Evolutionary conservation across 106 monocot genomes (phyloP).

Genomic region (Acorus calamus): DNA sequence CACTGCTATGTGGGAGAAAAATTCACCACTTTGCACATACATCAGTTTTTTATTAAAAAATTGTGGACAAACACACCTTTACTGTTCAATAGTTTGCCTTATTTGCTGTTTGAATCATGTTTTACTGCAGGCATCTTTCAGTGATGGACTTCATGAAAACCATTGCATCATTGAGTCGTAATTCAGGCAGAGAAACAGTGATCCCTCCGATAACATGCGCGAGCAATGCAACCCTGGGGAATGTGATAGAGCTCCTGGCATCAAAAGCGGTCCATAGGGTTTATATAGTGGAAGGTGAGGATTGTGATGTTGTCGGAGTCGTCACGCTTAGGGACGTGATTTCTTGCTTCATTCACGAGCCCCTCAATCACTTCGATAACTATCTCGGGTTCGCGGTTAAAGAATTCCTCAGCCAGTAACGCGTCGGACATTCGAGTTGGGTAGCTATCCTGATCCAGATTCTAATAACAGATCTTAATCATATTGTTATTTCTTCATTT

Average conservation of each 20-base stretch:
- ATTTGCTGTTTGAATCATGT: too few species aligned
- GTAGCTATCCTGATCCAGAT: too few species aligned
- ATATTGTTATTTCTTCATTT: too few species aligned
- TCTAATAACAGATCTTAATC: too few species aligned
- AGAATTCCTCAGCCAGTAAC: conserved; percentile 20
- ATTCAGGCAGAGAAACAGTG: neutral
- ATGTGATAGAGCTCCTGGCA: conserved; percentile 60
- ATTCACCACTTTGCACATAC: too few species aligned
- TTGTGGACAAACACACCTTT: too few species aligned
- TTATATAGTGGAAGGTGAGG: conserved; percentile 61
- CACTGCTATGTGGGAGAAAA: too few species aligned
- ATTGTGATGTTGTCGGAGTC: conserved; percentile 48
- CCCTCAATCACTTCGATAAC: conserved; percentile 56
- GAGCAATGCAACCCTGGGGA: conserved; percentile 46
- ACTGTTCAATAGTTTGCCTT: too few species aligned
- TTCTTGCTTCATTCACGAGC: conserved; percentile 84
- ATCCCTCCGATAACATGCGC: conserved; percentile 40
- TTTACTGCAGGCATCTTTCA: conserved; percentile 45
- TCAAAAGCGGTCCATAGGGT: conserved; percentile 53
- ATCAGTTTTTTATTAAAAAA: too few species aligned
- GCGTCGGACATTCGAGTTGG: too few species aligned
- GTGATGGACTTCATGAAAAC: conserved; percentile 73
- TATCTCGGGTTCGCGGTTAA: conserved; percentile 36
- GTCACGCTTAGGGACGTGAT: conserved; percentile 89
- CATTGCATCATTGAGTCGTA: conserved; percentile 10